These are phyloP conservation scores for Clonostachys solani DNA, from an alignment of 2,329 filamentous ascomycete species.

Conservation along the genomic window DNA sequence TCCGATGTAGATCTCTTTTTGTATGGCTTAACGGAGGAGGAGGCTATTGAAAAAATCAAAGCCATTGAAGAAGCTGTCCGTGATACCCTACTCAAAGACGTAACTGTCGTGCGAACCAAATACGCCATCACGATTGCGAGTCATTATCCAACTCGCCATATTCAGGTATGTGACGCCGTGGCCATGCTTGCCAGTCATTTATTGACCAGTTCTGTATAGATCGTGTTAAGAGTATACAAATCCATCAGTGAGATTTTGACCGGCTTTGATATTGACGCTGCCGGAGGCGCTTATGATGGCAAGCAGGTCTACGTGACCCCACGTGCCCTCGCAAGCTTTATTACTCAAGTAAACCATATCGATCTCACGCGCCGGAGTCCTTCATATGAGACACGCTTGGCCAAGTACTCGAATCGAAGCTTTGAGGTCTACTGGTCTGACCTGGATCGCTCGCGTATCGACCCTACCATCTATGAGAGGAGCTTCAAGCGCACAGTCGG, in stretches of 20 bases:
- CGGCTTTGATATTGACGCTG: slow-evolving; percentile 84
- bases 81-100: slow-evolving; percentile 77
- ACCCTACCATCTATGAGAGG: slow-evolving; percentile 83
- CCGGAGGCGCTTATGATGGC: slow-evolving; percentile 77
- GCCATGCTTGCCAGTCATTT: no score
- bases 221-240: slow-evolving; percentile 82
- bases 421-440: slow-evolving; percentile 81
- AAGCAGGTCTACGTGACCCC: slow-evolving; percentile 76
- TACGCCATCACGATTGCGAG: slow-evolving; percentile 83
- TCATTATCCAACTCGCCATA: slow-evolving; percentile 77
- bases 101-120: slow-evolving; percentile 82
- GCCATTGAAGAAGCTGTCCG: slow-evolving; percentile 71
- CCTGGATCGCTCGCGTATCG: slow-evolving; percentile 69
- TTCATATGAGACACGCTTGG: slow-evolving; percentile 82
- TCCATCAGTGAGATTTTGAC: slow-evolving; percentile 80
- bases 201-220: slow-evolving; percentile 34
- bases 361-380: slow-evolving; percentile 77
- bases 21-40: slow-evolving; percentile 72
- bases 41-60: slow-evolving; percentile 80
- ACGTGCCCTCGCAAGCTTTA: slow-evolving; percentile 71
- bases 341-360: slow-evolving; percentile 78
- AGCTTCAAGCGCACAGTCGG: slow-evolving; percentile 73
- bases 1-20: slow-evolving; percentile 87
- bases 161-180: slow-evolving; percentile 45
- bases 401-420: slow-evolving; percentile 81